phyloP scores from a whole-genome alignment of 2,329 filamentous ascomycete species.

The Ophiostoma montium region DNA sequence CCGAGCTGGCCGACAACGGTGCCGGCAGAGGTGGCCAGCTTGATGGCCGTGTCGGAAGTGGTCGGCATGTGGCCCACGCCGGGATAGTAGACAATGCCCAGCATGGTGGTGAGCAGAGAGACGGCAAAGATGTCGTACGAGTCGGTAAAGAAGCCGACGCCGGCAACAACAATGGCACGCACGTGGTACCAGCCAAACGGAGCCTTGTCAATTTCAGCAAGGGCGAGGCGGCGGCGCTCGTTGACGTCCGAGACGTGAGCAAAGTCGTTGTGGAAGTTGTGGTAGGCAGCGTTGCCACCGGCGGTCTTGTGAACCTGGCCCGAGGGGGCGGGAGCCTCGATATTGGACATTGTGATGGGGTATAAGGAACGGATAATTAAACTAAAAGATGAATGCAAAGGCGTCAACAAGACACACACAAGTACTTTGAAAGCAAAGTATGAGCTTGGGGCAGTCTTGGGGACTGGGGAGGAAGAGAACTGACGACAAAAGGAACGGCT shows the following conservation, averaged over 20 bases:
- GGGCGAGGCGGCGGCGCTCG: conserved; percentile 63
- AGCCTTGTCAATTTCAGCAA: conserved; percentile 70
- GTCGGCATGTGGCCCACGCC: conserved; percentile 45
- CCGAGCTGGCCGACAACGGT: conserved; percentile 71
- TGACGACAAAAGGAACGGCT: background rate
- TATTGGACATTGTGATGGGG: conserved; percentile 12
- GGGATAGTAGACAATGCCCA: conserved; percentile 65
- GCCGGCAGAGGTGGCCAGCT: conserved; percentile 69
- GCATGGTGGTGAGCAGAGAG: conserved; percentile 57
- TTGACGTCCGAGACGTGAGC: conserved; percentile 52
- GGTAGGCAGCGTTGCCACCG: conserved; percentile 56
- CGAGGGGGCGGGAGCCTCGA: conserved; percentile 8
- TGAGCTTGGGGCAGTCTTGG: background rate
- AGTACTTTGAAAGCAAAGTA: background rate
- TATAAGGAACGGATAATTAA: background rate
- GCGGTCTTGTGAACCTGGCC: conserved; percentile 30
- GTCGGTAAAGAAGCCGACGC: conserved; percentile 81
- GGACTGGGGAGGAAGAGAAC: background rate
- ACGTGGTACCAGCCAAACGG: conserved; percentile 78
- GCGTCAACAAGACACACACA: background rate
- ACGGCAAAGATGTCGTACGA: conserved; percentile 67
- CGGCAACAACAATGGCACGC: conserved; percentile 61
- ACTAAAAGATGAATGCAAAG: background rate
- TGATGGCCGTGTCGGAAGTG: conserved; percentile 65
- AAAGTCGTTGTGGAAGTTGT: conserved; percentile 50